Base-by-base conservation (phyloP, 2,329 filamentous ascomycete species). In the Rutstroemia sp. region DNA sequence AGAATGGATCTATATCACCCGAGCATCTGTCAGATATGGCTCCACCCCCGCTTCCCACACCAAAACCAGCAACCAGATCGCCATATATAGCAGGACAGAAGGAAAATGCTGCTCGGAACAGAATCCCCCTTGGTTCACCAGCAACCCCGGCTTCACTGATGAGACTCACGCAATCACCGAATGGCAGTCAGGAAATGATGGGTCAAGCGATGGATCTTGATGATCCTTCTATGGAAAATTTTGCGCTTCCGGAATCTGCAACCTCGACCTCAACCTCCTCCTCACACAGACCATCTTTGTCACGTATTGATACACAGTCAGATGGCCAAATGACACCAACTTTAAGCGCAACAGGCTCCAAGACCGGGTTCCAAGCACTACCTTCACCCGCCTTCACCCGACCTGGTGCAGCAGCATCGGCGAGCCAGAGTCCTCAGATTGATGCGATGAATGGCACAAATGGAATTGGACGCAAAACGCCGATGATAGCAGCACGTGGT, bases 81-180 rank as follows among this genome's bases (percentile, higher is more conserved):
- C 86, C 88, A 9, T 83, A 83, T 57, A 80, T 90, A 19, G 73
- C 75, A 51, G 78, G 83, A 5, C 81, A 85, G 64, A 76, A 71
- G 48, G 68, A 61, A 59, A 57, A 67, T 60, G 38, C 61, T 72
- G 51, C 75, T 10, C 61, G 64, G 52, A 25, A 17, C 16, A 59
- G 54, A 16, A 36, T 65, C 16, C 54, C 63, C 23, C 56, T 66
- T 23, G 63, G 65, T 21, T 82, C 84, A 52, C 88, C 89, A 10
- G 91, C 89, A 1, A 95, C 91, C 0, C 91, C 91, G 0, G 89
- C 92, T 8, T 95, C 91, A 6, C 73, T 96, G 57, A 96, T 96
- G 88, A 87, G 83, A 65, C 77, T 92, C 45, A 78, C 77, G 12
- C 62, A 67, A 50, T 66, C 67, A 36, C 65, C 65, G 2, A 61